These are phyloP conservation scores for button mushroom (Agaricus bisporus) DNA, from an alignment of 768 basidiomycete species.

Conservation along the genomic window DNA sequence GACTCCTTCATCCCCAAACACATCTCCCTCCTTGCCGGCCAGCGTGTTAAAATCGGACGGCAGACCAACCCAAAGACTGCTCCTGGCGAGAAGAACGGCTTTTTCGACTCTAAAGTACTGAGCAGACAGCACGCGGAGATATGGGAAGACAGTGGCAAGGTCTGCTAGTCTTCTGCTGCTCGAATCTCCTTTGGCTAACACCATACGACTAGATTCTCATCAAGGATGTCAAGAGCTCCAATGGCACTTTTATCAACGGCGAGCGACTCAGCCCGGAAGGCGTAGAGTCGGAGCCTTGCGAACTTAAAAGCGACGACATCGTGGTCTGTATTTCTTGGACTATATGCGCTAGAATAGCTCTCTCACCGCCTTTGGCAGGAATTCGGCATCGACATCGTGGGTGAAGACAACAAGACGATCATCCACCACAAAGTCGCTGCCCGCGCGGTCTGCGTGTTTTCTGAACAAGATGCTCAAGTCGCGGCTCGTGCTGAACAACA, in stretches of 20 bases:
- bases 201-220: constrained; percentile 77
- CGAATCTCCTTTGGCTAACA: constrained; percentile 9
- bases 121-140: constrained; percentile 96
- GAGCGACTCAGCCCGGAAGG: constrained; percentile 88
- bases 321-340: constrained; percentile 55
- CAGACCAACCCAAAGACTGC: constrained; percentile 96
- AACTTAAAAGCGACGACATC: constrained; percentile 92
- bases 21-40: constrained; percentile 65
- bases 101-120: constrained; percentile 93
- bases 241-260: constrained; percentile 97
- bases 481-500: constrained; percentile 68
- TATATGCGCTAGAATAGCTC: constrained; percentile 8
- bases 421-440: constrained; percentile 99
- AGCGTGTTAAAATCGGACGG: constrained; percentile 86
- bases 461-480: constrained; percentile 75
- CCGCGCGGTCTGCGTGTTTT: constrained; percentile 84
- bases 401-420: constrained; percentile 96
- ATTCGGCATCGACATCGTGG: constrained; percentile 99
- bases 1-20: constrained; percentile 94
- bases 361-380: constrained; percentile 46
- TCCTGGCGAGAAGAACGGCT: constrained; percentile 90
- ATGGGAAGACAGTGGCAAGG: constrained; percentile 92
- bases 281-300: constrained; percentile 86
- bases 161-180: constrained; percentile 23
- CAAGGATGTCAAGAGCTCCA: constrained; percentile 97